A percentile compares a stretch with the other conserved stretches of the same genome.
phyloP scores from a whole-genome alignment of 1,284 basidiomycete genomes.

The Flammula alnicola region DNA sequence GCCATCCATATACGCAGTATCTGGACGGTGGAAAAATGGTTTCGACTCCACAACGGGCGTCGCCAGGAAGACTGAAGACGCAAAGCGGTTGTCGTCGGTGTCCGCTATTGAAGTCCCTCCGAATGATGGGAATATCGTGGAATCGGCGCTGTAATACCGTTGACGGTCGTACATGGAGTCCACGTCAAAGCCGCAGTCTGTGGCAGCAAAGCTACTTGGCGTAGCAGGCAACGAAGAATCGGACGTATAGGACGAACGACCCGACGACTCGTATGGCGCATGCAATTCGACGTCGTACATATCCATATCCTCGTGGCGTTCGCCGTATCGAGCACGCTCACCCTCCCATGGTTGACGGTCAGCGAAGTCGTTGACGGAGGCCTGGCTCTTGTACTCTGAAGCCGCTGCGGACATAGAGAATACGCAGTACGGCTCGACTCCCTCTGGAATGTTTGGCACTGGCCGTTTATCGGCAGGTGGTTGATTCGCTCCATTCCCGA shows the following conservation, averaged over 20 bases:
- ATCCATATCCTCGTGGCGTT: slow-evolving; percentile 13
- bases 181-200: slow-evolving; percentile 14
- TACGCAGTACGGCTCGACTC: slow-evolving; percentile 25
- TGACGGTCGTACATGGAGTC: slow-evolving; percentile 12
- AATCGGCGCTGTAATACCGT: slow-evolving; percentile 16
- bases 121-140: slow-evolving; percentile 18
- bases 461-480: slow-evolving; percentile 16
- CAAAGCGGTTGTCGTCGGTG: slow-evolving; percentile 26
- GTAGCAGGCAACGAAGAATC: slow-evolving; percentile 23
- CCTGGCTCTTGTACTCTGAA: slow-evolving; percentile 21
- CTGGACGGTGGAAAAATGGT: slow-evolving; percentile 19
- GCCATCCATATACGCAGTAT: slow-evolving; percentile 18
- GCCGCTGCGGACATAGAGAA: slow-evolving; percentile 20
- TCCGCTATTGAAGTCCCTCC: slow-evolving; percentile 15
- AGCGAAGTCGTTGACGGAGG: slow-evolving; percentile 13
- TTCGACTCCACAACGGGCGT: slow-evolving; percentile 24
- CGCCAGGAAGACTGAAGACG: slow-evolving; percentile 27
- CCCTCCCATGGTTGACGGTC: slow-evolving; percentile 18
- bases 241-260: slow-evolving; percentile 23
- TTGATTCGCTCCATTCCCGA: slow-evolving; percentile 37
- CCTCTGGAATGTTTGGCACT: slow-evolving; percentile 24
- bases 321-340: slow-evolving; percentile 13
- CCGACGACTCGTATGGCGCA: slow-evolving; percentile 21
- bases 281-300: slow-evolving; percentile 20
- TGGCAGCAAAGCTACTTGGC: slow-evolving; percentile 18